Evolutionary conservation across 2,329 filamentous ascomycete genomes (phyloP).

Genomic region (Ophiobolus disseminans): DNA sequence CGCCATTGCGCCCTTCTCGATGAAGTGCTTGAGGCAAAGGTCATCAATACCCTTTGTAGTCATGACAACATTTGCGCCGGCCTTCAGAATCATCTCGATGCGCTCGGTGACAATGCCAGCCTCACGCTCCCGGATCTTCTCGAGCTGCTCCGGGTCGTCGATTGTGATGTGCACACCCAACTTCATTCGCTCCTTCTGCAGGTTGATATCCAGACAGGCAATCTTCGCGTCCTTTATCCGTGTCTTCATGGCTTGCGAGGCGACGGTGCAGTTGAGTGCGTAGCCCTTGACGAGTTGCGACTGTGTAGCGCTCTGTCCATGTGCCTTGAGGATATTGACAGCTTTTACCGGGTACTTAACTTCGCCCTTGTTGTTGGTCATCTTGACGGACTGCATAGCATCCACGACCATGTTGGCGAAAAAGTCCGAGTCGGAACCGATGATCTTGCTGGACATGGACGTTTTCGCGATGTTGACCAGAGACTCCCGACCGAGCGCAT

Average conservation of each 20-base stretch:
- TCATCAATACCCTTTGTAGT: conserved; percentile 99
- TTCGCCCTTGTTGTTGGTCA: conserved; percentile 87
- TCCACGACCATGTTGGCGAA: conserved; percentile 98
- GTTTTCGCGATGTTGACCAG: conserved; percentile 96
- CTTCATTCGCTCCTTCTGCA: conserved; percentile 99
- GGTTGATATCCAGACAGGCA: conserved; percentile 94
- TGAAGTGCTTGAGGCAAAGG: conserved; percentile 89
- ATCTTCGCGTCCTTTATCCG: conserved; percentile 94
- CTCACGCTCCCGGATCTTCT: conserved; percentile 94
- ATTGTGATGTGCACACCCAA: conserved; percentile 97
- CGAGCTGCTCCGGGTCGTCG: conserved; percentile 94
- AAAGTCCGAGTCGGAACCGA: conserved; percentile 93
- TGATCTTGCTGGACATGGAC: conserved; percentile 99
- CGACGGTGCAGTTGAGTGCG: conserved; percentile 97
- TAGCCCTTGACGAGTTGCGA: conserved; percentile 94
- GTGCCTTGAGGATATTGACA: conserved; percentile 97
- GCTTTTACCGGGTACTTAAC: conserved; percentile 98
- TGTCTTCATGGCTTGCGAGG: conserved; percentile 97
- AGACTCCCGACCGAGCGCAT: conserved; percentile 86
- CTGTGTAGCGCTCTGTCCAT: conserved; percentile 90
- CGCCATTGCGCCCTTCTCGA: conserved; percentile 94
- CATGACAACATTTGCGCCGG: conserved; percentile 92
- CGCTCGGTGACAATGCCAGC: conserved; percentile 91
- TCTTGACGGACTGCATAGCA: conserved; percentile 93
- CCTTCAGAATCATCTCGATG: conserved; percentile 96